These are phyloP conservation scores for Penicillium concentricum DNA, from an alignment of 2,329 filamentous ascomycete genomes.

Conservation along the genomic window DNA sequence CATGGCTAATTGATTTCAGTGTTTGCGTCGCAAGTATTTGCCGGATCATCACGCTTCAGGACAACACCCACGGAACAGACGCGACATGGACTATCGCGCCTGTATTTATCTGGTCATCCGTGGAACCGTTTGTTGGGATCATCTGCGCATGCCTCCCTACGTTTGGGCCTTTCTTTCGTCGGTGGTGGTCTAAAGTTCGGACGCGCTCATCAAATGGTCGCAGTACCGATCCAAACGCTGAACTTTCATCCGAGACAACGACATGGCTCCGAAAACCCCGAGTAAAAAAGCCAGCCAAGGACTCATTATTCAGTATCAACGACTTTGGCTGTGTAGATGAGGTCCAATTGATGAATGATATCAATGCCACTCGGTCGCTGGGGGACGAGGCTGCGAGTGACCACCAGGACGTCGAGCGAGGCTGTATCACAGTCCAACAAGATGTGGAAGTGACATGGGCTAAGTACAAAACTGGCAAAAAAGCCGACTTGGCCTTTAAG, in stretches of 20 bases:
- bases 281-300: background rate
- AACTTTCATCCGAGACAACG: background rate
- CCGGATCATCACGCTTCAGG: background rate
- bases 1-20: background rate
- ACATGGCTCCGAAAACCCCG: background rate
- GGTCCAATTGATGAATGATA: background rate
- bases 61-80: background rate
- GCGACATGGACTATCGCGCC: background rate
- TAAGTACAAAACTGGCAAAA: background rate
- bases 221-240: background rate
- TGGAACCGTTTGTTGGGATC: background rate
- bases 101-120: background rate
- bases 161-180: background rate
- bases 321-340: background rate
- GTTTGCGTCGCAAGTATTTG: background rate
- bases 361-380: background rate
- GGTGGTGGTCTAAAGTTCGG: background rate
- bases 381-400: background rate
- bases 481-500: background rate
- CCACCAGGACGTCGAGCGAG: background rate
- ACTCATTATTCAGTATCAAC: background rate
- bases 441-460: background rate
- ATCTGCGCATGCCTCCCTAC: background rate
- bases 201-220: background rate
- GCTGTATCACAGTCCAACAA: background rate